Percentiles rank a stretch among this genome's conserved stretches.
phyloP scores from a whole-genome alignment of 768 basidiomycete species.

The Phlebiopsis flavidoalba region DNA sequence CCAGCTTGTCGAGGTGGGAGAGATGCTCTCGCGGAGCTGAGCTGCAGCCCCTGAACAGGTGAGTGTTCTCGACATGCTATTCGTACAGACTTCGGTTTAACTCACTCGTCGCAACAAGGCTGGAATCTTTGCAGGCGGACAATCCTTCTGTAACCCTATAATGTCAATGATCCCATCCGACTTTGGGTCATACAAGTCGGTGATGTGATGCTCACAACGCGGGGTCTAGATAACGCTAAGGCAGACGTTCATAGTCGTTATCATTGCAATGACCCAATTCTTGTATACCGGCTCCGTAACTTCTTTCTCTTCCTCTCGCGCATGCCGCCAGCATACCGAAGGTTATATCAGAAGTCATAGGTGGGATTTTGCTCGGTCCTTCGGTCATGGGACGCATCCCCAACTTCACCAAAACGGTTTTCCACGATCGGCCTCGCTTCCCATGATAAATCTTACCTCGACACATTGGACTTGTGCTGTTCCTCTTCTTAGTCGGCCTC shows the following conservation, averaged over 20 bases:
- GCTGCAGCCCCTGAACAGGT: constrained; percentile 44
- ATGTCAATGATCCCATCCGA: constrained; percentile 59
- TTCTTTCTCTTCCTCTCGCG: constrained; percentile 56
- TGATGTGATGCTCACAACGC: constrained; percentile 27
- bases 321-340: constrained; percentile 83
- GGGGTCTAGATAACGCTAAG: neutral
- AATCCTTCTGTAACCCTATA: constrained; percentile 66
- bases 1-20: constrained; percentile 26
- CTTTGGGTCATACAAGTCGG: constrained; percentile 77
- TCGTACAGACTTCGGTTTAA: neutral
- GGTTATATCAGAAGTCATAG: constrained; percentile 93
- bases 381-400: constrained; percentile 79
- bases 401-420: constrained; percentile 45
- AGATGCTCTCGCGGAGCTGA: constrained; percentile 35
- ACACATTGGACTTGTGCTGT: constrained; percentile 74
- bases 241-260: constrained; percentile 69
- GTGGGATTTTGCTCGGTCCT: constrained; percentile 77
- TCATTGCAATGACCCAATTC: constrained; percentile 73
- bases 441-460: constrained; percentile 64
- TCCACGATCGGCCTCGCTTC: constrained; percentile 37
- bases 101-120: constrained; percentile 37
- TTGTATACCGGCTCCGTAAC: no score
- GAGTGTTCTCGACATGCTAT: constrained; percentile 11
- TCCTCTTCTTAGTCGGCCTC: constrained; percentile 80
- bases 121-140: constrained; percentile 67